Evolutionary conservation across 805 yeast genomes (phyloP).

Genomic region (Lachancea nothofagi): DNA sequence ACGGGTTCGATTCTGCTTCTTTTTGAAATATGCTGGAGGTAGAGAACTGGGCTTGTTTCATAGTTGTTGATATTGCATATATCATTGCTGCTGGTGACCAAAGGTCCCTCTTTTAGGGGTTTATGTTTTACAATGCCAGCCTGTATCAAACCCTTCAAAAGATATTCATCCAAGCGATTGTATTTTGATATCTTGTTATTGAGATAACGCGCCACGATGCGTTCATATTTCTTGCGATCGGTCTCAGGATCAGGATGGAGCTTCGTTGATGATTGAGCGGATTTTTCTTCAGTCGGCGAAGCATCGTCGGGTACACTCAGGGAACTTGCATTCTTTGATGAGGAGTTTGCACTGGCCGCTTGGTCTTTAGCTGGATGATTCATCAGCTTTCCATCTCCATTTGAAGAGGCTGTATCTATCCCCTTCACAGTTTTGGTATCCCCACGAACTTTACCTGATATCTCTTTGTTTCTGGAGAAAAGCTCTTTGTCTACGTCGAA

Average conservation of each 20-base stretch:
- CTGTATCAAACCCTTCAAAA: constrained; percentile 16
- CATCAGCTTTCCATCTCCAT: too few species aligned
- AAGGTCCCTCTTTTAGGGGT: constrained; percentile 15
- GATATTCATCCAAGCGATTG: constrained; percentile 8
- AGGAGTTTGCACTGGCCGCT: not conserved
- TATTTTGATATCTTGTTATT: constrained; percentile 10
- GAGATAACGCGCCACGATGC: constrained; percentile 15
- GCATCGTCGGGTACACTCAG: not conserved
- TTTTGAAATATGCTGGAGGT: constrained; percentile 23
- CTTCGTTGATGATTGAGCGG: not conserved
- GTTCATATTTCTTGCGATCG: constrained; percentile 17
- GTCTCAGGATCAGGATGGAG: constrained; percentile 13
- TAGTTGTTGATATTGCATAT: constrained; percentile 26
- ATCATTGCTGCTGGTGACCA: constrained; percentile 27
- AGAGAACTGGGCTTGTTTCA: constrained; percentile 21
- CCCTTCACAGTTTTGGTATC: not conserved
- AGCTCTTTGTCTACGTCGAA: constrained; percentile 1
- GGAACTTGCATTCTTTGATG: not conserved
- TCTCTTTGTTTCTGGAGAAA: constrained; percentile 3
- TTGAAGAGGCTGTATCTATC: not conserved
- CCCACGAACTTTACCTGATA: not conserved
- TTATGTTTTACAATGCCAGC: constrained; percentile 21
- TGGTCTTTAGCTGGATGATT: too few species aligned
- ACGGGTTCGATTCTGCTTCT: constrained; percentile 16
- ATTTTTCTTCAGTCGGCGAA: not conserved